Conservation (phyloP, 495 filamentous ascomycete species). For the Aspergillus olivimuriae region DNA sequence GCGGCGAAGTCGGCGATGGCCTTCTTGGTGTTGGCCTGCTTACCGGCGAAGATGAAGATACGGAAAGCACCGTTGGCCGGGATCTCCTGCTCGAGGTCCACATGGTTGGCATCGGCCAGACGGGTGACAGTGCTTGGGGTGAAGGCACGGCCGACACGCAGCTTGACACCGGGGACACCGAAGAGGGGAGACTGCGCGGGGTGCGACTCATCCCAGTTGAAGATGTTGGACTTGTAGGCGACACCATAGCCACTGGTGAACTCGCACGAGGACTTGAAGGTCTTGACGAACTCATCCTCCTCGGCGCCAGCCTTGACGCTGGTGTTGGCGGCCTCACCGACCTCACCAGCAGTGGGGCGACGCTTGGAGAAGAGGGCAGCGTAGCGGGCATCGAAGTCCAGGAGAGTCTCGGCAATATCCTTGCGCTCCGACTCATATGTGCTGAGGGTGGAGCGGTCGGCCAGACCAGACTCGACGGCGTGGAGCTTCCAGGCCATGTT, state of each 20-base stretch:
- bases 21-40: slow-evolving; percentile 47
- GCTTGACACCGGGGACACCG: slow-evolving; percentile 51
- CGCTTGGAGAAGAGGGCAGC: slow-evolving; percentile 57
- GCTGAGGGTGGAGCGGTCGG: slow-evolving; percentile 52
- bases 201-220: slow-evolving; percentile 69
- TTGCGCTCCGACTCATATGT: slow-evolving; percentile 70
- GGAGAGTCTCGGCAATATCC: slow-evolving; percentile 60
- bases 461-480: slow-evolving; percentile 54
- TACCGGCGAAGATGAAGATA: slow-evolving; percentile 76
- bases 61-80: slow-evolving; percentile 83
- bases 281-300: slow-evolving; percentile 57
- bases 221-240: slow-evolving; percentile 52
- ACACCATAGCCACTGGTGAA: slow-evolving; percentile 63
- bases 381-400: slow-evolving; percentile 67
- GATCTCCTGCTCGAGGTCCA: slow-evolving; percentile 82
- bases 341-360: slow-evolving; percentile 51
- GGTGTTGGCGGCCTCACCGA: slow-evolving; percentile 40
- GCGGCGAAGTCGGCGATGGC: slow-evolving; percentile 64
- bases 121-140: slow-evolving; percentile 72
- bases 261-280: slow-evolving; percentile 59
- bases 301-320: slow-evolving; percentile 17
- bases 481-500: slow-evolving; percentile 85
- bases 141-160: slow-evolving; percentile 65
- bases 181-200: slow-evolving; percentile 65
- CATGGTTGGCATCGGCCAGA: slow-evolving; percentile 77